A percentile compares a stretch with the other conserved stretches of the same genome.
Evolutionary conservation across 208 protist genomes (phyloP).

Genomic region (Wallacemonas collosoma): DNA sequence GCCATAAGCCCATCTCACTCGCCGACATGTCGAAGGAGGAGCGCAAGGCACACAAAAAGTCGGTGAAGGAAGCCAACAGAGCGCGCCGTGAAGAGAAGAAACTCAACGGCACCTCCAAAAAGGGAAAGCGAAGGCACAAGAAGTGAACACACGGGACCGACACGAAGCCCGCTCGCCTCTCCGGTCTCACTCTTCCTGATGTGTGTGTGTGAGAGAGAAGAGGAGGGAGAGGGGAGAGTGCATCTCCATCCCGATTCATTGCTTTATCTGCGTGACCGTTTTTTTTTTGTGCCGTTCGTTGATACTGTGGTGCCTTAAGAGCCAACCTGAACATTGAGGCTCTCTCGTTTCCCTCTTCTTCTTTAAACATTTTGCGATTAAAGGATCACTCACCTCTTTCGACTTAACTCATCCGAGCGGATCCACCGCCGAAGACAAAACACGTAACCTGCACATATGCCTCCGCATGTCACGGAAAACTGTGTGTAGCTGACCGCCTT

Average conservation of each 20-base stretch:
- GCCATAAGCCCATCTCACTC: constrained; percentile 37
- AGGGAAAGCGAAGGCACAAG: constrained; percentile 45
- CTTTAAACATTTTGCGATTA: constrained; percentile 1
- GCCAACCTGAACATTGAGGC: neutral
- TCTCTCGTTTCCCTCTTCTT: constrained; percentile 22
- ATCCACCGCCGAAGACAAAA: too few species aligned
- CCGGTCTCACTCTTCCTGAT: neutral
- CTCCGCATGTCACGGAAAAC: too few species aligned
- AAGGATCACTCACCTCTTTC: neutral
- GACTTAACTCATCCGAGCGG: neutral
- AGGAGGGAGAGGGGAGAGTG: too few species aligned
- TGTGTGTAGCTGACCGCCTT: too few species aligned
- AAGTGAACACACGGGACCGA: neutral
- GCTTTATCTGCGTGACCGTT: neutral
- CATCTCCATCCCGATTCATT: too few species aligned
- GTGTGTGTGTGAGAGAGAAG: too few species aligned
- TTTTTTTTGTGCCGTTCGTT: neutral
- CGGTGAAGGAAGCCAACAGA: constrained; percentile 81
- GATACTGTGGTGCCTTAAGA: too few species aligned
- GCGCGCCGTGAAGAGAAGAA: constrained; percentile 79
- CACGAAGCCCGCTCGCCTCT: neutral
- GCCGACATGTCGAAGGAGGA: constrained; percentile 87
- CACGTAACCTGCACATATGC: too few species aligned
- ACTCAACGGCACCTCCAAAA: constrained; percentile 43
- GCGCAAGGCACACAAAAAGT: constrained; percentile 72